Conservation (phyloP, 176 grass and related monocot genomes). For the Aechmea fasciata region DNA sequence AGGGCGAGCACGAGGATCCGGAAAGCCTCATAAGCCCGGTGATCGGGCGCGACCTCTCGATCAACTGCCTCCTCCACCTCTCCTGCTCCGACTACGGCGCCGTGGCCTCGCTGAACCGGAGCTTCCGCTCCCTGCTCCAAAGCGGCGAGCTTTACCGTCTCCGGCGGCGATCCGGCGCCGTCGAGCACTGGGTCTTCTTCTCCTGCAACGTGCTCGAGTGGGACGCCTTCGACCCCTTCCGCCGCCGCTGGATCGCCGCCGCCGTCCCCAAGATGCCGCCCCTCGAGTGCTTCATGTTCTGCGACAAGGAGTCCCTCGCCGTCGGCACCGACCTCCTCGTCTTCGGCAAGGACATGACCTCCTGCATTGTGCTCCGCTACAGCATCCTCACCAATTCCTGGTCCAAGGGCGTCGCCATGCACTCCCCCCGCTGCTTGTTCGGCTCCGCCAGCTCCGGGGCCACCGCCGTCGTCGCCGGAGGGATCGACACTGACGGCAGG, state of each 20-base stretch:
- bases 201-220: constrained; percentile 85
- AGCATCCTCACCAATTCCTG: constrained; percentile 89
- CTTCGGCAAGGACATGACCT: constrained; percentile 67
- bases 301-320: constrained; percentile 90
- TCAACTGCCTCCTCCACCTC: constrained; percentile 63
- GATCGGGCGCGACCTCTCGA: constrained; percentile 80
- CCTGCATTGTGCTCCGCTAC: constrained; percentile 76
- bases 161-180: constrained; percentile 45
- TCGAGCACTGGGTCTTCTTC: constrained; percentile 96
- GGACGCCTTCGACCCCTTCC: constrained; percentile 88
- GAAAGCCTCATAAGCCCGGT: constrained; percentile 52
- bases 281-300: constrained; percentile 80
- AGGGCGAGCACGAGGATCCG: constrained; percentile 33
- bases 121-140: constrained; percentile 54
- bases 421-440: constrained; percentile 84
- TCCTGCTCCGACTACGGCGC: constrained; percentile 76
- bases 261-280: constrained; percentile 69
- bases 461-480: constrained; percentile 81
- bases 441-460: constrained; percentile 84
- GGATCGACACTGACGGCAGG: constrained; percentile 43
- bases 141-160: constrained; percentile 67
- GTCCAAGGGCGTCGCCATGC: constrained; percentile 72
- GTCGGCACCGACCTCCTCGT: constrained; percentile 88
- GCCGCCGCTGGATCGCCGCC: constrained; percentile 51
- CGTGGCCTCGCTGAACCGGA: constrained; percentile 52